Percentiles rank a stretch among this genome's conserved stretches.
These are phyloP conservation scores for Trichothecium roseum DNA, from an alignment of 2,329 filamentous ascomycete genomes.

Conservation along the genomic window DNA sequence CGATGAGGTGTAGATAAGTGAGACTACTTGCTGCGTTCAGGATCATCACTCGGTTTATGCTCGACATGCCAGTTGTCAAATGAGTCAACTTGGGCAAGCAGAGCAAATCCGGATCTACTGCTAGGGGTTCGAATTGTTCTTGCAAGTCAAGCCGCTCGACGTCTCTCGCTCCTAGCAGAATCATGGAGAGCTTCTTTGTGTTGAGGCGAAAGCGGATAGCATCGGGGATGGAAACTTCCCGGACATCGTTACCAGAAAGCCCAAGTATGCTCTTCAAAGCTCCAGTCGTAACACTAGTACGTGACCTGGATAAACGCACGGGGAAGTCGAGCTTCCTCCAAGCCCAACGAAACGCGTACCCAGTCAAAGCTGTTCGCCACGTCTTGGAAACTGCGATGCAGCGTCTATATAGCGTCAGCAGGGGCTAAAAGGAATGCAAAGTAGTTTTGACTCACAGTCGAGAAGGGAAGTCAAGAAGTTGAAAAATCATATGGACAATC, in stretches of 20 bases:
- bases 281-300: constrained; percentile 12
- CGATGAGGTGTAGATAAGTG: too few species aligned
- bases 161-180: not conserved
- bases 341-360: not conserved
- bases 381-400: not conserved
- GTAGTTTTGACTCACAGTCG: constrained; percentile 15
- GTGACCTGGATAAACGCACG: constrained; percentile 1
- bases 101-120: too few species aligned
- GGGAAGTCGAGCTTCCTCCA: constrained; percentile 6
- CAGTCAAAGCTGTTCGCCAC: constrained; percentile 1
- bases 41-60: too few species aligned
- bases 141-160: constrained; percentile 1
- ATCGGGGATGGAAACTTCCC: constrained; percentile 16
- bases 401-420: too few species aligned
- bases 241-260: constrained; percentile 19
- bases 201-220: constrained; percentile 3
- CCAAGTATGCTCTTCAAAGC: constrained; percentile 17
- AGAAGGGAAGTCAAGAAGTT: constrained; percentile 19
- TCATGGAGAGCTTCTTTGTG: constrained; percentile 1
- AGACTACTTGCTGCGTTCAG: too few species aligned
- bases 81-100: too few species aligned
- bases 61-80: too few species aligned
- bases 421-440: too few species aligned
- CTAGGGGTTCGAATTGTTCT: not conserved
- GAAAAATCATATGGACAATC: constrained; percentile 24